Base-by-base conservation (phyloP, 129 eudicot genomes). In the Ambrosia artemisiifolia region DNA sequence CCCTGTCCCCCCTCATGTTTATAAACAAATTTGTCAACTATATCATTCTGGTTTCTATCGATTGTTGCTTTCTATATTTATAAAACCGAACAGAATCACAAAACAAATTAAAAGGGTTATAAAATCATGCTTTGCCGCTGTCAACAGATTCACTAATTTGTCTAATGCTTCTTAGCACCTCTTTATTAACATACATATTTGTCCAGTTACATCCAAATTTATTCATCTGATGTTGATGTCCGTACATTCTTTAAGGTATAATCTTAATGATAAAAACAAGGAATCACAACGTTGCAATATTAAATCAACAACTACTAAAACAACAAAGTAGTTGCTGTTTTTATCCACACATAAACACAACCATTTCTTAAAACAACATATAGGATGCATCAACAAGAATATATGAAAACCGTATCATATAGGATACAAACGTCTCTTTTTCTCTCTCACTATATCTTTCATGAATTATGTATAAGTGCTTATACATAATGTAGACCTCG, bases 61-160 rank as follows among this genome's bases (percentile, higher is more conserved):
- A 40, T 40, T 40, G 44, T 40, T 40, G 44, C 11, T 40, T 40
- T 7, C 44, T 40, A 40, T 40, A 2, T 40, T 40, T 40, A 40
- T 40, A 40, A 40, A 40, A 40, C 44, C 44, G 44, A 40, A 40
- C 44, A 40, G 44, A 40, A 40, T 40, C 44, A 40, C 30, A 6
- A 60, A 32, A 59, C 0, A 24, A 48, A 14, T 24, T 24, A 35
- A 16, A 55, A 3, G 74, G 43, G 19, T 69, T 57, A 69, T 75
- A 36, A 69, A 70, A 77, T 69, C 55, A 69, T n/a, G 71, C 46
- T 70, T 20, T 11, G 43, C 36, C 46, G 43, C 44, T 50, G 24
- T 77, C 71, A 60, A 61, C 32, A 61, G 69, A 77, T 77, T 70
- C 81, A 69, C 17, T 35, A 35, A 19, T 69, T 61, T 61, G 81